Conservation (phyloP, 305 asterid species). For the Petunia hybrid region DNA sequence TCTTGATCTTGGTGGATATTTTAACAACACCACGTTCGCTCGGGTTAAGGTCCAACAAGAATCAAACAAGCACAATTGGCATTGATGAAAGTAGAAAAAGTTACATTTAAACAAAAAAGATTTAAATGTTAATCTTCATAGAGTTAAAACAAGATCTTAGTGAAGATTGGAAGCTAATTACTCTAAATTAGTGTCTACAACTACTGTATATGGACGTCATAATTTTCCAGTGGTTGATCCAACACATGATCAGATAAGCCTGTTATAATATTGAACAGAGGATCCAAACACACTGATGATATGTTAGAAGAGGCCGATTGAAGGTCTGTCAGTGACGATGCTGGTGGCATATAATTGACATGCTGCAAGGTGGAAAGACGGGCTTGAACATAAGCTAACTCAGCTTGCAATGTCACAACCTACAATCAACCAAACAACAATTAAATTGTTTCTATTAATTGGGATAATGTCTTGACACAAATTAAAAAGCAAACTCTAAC, state of each 20-base stretch:
- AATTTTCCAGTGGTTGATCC: slow-evolving; percentile 47
- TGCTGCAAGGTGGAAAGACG: slow-evolving; percentile 70
- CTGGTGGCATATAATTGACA: slow-evolving; percentile 21
- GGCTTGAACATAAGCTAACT: slow-evolving; percentile 78
- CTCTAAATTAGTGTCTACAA: slow-evolving; percentile 58
- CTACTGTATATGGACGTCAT: slow-evolving; percentile 52
- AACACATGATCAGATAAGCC: slow-evolving; percentile 45
- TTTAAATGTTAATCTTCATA: not conserved
- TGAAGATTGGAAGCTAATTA: slow-evolving; percentile 50
- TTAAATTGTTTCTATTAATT: not conserved
- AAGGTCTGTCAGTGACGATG: not conserved
- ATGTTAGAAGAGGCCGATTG: not conserved
- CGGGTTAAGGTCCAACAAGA: not conserved
- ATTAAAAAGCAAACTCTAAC: too few species aligned
- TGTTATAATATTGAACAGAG: slow-evolving; percentile 43
- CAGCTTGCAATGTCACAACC: slow-evolving; percentile 90
- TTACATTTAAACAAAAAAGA: not conserved
- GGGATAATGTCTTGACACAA: too few species aligned
- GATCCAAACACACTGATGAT: slow-evolving; percentile 16
- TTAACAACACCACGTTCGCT: too few species aligned
- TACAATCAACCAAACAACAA: slow-evolving; percentile 28
- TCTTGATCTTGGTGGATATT: too few species aligned
- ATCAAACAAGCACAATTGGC: not conserved
- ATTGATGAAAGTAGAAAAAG: not conserved
- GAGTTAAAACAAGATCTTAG: not conserved